Percentiles rank a stretch among this genome's conserved stretches.
These are phyloP conservation scores for Jatropha curcas DNA, from an alignment of 345 rosid species.

Conservation along the genomic window DNA sequence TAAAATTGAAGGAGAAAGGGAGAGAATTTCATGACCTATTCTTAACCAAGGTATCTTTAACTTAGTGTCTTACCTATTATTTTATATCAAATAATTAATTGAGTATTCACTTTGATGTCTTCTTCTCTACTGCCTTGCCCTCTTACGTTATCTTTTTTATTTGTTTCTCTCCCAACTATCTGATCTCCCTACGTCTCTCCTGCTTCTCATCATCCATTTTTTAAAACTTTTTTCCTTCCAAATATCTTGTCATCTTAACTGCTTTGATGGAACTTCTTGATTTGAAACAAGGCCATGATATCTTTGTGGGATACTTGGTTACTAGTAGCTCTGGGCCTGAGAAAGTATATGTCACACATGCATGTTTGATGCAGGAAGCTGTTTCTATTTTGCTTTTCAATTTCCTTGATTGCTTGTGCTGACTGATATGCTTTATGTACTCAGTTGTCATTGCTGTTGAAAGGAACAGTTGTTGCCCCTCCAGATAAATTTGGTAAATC, in stretches of 20 bases:
- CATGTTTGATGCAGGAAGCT: neutral
- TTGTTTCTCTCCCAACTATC: neutral
- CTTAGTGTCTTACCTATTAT: neutral
- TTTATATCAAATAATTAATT: neutral
- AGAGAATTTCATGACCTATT: conserved; percentile 84
- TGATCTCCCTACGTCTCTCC: no score
- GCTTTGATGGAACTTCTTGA: neutral
- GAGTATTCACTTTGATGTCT: neutral
- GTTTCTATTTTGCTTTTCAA: neutral
- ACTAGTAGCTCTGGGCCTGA: neutral
- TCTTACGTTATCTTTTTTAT: neutral
- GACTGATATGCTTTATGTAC: conserved; percentile 27
- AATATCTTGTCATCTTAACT: neutral
- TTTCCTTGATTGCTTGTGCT: conserved; percentile 21
- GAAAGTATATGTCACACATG: neutral
- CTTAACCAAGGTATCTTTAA: conserved; percentile 67
- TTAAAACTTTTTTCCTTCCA: neutral
- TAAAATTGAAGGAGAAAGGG: conserved; percentile 87
- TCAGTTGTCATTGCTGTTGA: conserved; percentile 80
- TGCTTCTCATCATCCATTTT: no score
- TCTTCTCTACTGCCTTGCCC: neutral
- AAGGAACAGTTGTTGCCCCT: conserved; percentile 98
- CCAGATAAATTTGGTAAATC: conserved; percentile 92
- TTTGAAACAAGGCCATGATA: neutral
- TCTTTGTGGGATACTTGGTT: neutral